phyloP scores from a whole-genome alignment of 2,329 filamentous ascomycete species.

The Arthrinium phaeospermum region DNA sequence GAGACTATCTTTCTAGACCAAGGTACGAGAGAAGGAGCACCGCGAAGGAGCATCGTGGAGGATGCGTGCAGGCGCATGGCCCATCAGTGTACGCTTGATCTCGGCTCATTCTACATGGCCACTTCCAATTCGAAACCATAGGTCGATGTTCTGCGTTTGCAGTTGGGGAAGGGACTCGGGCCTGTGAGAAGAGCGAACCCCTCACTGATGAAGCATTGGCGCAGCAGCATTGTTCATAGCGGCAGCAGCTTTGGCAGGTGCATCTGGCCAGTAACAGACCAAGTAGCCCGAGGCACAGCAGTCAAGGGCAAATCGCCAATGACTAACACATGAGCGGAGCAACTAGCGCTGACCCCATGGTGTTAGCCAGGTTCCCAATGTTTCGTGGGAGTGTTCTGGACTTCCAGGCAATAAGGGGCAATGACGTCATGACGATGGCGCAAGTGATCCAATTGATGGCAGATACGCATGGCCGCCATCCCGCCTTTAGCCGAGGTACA shows the following conservation, averaged over 20 bases:
- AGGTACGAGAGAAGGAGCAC: background rate
- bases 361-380: background rate
- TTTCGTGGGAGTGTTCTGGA: background rate
- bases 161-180: background rate
- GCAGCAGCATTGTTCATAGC: background rate
- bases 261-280: background rate
- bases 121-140: background rate
- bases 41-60: too few relatives aligned
- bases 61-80: background rate
- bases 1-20: background rate
- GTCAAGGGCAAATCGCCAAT: background rate
- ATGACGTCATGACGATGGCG: background rate
- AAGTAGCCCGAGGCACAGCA: background rate
- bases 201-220: too few relatives aligned
- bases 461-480: background rate
- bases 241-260: background rate
- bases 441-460: background rate
- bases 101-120: background rate
- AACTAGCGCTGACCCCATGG: background rate
- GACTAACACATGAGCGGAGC: background rate
- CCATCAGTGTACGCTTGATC: background rate
- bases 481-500: background rate
- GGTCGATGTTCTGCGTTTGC: background rate
- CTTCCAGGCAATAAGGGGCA: background rate
- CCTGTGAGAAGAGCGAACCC: background rate